These are phyloP conservation scores for Aureobasidium sp. DNA, from an alignment of 2,329 filamentous ascomycete species.

Conservation along the genomic window DNA sequence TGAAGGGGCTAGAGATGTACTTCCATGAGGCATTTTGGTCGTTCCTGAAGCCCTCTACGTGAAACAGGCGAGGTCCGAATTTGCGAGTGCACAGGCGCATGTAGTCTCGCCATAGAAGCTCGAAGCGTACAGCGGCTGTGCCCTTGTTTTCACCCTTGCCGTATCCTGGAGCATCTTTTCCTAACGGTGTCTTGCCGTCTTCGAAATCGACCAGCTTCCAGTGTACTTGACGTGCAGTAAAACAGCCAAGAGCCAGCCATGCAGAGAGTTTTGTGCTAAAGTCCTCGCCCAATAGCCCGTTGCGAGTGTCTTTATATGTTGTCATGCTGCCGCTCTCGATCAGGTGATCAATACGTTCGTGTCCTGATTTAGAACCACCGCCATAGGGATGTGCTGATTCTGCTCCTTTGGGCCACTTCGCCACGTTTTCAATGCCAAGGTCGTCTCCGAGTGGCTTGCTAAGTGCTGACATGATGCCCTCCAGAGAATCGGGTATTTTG, in stretches of 20 bases:
- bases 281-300: slow-evolving; percentile 61
- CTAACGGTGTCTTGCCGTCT: slow-evolving; percentile 45
- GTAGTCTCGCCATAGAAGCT: slow-evolving; percentile 73
- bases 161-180: slow-evolving; percentile 44
- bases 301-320: slow-evolving; percentile 62
- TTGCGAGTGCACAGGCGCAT: slow-evolving; percentile 70
- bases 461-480: slow-evolving; percentile 49
- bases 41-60: slow-evolving; percentile 55
- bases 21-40: slow-evolving; percentile 30
- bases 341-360: slow-evolving; percentile 53
- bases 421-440: slow-evolving; percentile 45
- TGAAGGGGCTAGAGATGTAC: slow-evolving; percentile 28
- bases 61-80: slow-evolving; percentile 59
- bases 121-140: slow-evolving; percentile 61
- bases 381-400: slow-evolving; percentile 57
- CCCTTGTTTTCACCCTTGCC: slow-evolving; percentile 66
- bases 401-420: slow-evolving; percentile 46
- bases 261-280: slow-evolving; percentile 72
- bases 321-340: slow-evolving; percentile 54
- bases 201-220: slow-evolving; percentile 61
- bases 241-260: slow-evolving; percentile 63
- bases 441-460: slow-evolving; percentile 49
- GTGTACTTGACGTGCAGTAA: slow-evolving; percentile 68
- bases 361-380: slow-evolving; percentile 59
- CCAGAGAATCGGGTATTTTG: slow-evolving; percentile 49